Conservation (phyloP, 2,329 filamentous ascomycete genomes). For the Thelonectria olida region DNA sequence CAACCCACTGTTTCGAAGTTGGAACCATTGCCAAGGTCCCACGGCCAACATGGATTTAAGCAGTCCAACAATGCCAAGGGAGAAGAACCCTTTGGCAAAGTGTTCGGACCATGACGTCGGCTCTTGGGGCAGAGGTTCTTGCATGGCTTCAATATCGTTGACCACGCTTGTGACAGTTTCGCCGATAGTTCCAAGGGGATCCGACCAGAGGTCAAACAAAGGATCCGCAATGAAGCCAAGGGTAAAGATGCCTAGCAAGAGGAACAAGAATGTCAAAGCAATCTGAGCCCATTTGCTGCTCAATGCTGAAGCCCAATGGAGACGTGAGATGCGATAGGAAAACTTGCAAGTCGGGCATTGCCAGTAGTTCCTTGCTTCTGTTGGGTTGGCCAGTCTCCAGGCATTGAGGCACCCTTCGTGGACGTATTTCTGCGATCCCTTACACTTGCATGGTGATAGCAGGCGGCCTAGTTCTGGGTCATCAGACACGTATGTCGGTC, state of each 20-base stretch:
- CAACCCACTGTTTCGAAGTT: constrained; percentile 70
- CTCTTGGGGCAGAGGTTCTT: constrained; percentile 55
- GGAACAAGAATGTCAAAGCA: constrained; percentile 74
- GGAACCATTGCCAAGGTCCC: constrained; percentile 81
- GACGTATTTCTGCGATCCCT: constrained; percentile 91
- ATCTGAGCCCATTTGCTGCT: constrained; percentile 74
- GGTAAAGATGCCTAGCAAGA: constrained; percentile 77
- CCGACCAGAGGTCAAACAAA: constrained; percentile 87
- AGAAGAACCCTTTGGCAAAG: constrained; percentile 90
- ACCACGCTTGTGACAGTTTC: constrained; percentile 59
- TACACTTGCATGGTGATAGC: constrained; percentile 91
- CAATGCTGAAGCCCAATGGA: constrained; percentile 78
- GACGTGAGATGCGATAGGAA: constrained; percentile 79
- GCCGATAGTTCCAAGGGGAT: constrained; percentile 73
- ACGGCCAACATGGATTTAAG: constrained; percentile 80
- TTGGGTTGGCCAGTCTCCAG: constrained; percentile 81
- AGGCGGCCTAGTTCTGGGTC: constrained; percentile 79
- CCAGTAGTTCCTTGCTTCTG: constrained; percentile 76
- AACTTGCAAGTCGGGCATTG: constrained; percentile 90
- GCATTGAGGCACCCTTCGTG: constrained; percentile 88
- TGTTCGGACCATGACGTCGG: constrained; percentile 78
- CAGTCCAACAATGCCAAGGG: constrained; percentile 86
- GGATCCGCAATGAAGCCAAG: constrained; percentile 94
- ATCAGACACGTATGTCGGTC: constrained; percentile 73
- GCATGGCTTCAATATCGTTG: constrained; percentile 51